Evolutionary conservation across 116 monocot species (phyloP).

Genomic region (Zostera marina): DNA sequence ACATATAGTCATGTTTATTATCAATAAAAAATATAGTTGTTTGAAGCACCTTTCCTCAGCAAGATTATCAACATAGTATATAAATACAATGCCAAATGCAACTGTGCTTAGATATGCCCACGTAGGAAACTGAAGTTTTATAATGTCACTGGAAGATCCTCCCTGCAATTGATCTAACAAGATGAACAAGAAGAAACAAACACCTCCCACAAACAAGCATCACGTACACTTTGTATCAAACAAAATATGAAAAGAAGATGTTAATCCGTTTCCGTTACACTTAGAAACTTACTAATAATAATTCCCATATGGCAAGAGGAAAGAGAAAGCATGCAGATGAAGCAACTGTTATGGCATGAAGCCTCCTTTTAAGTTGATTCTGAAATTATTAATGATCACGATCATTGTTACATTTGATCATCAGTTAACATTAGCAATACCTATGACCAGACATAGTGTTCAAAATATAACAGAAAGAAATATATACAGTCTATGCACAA

Average conservation of each 20-base stretch:
- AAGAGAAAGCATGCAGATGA: constrained; percentile 95
- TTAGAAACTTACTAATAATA: constrained; percentile 35
- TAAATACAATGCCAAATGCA: constrained; percentile 73
- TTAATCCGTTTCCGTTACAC: neutral
- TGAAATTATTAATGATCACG: constrained; percentile 12
- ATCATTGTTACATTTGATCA: neutral
- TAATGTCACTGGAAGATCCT: constrained; percentile 46
- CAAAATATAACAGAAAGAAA: neutral
- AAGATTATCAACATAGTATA: constrained; percentile 87
- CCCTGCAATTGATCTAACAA: constrained; percentile 41
- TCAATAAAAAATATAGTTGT: neutral
- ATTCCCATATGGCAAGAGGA: constrained; percentile 91
- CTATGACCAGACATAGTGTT: neutral
- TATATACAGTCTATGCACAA: neutral
- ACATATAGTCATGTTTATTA: too few relatives aligned
- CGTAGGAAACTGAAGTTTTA: constrained; percentile 50
- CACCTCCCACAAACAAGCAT: neutral
- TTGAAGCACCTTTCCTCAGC: constrained; percentile 71
- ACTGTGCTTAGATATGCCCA: constrained; percentile 89
- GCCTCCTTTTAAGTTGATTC: constrained; percentile 91
- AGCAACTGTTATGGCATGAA: constrained; percentile 88
- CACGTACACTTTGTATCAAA: neutral
- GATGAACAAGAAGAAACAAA: constrained; percentile 1
- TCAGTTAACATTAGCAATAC: neutral
- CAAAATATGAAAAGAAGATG: neutral